These are phyloP conservation scores for Aspergillus novofumigatus DNA, from an alignment of 2,329 filamentous ascomycete genomes.

Conservation along the genomic window DNA sequence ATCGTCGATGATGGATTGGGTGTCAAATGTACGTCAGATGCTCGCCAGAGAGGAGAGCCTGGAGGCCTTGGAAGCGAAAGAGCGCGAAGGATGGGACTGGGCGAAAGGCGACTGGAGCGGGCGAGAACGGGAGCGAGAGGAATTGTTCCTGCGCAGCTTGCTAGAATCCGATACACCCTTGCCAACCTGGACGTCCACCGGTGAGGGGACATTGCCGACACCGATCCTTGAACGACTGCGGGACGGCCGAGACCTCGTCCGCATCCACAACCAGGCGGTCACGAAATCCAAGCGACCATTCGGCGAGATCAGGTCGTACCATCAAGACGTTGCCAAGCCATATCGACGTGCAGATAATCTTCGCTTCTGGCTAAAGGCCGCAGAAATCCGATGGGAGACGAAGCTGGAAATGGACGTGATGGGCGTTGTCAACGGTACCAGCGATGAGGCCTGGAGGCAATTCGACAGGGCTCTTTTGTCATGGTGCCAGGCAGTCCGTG, in stretches of 20 bases:
- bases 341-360: constrained; percentile 93
- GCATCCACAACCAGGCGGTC: constrained; percentile 85
- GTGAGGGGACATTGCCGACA: constrained; percentile 47
- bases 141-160: constrained; percentile 76
- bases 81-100: constrained; percentile 77
- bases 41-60: constrained; percentile 71
- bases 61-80: constrained; percentile 67
- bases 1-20: constrained; percentile 72
- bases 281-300: constrained; percentile 81
- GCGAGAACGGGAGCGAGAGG: constrained; percentile 71
- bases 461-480: constrained; percentile 79
- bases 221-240: constrained; percentile 70
- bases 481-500: constrained; percentile 78
- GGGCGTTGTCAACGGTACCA: constrained; percentile 72
- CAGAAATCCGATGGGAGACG: constrained; percentile 89
- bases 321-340: constrained; percentile 90
- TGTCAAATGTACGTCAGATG: constrained; percentile 71
- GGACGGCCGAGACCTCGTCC: constrained; percentile 75
- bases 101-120: constrained; percentile 71
- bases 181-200: constrained; percentile 63
- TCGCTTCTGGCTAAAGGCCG: constrained; percentile 92
- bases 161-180: constrained; percentile 53
- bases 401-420: constrained; percentile 79
- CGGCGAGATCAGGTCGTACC: constrained; percentile 81
- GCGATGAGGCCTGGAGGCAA: constrained; percentile 65